Evolutionary conservation across 2,329 filamentous ascomycete species (phyloP), one percentile per base, ranked within the genome.

Genomic region (Claviceps sp.): DNA sequence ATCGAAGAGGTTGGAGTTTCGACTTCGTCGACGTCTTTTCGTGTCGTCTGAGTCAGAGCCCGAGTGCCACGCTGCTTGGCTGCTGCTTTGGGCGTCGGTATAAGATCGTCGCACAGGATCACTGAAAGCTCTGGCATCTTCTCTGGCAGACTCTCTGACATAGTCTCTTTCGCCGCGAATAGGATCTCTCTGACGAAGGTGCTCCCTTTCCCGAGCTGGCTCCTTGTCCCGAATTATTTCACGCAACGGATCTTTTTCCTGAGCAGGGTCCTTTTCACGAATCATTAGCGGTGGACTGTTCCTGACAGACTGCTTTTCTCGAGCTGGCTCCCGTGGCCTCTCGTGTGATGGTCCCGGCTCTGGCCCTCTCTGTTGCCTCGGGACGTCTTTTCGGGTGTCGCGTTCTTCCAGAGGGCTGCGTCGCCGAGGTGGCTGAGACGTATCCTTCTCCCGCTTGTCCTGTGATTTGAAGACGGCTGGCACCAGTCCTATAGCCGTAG

Each of bases 401-500:
- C 60, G 58, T 20, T 64, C 63, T n/a, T 66, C 65, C 40, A 64
- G 62, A 2, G 64, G 62, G 47, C 60, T 64, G 36, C 63, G 62
- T 26, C 62, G 65, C 37, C 58, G 59, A 43, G 52, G 57, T 16
- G 58, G 37, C 38, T 64, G 61, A 30, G 62, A 62, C 2, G 60
- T 57, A 9, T 67, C 63, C 16, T 62, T 63, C 8, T 63, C 65
- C 30, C 69, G 69, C 53, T 66, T 68, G 4, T 69, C 63, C 16
- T 67, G 66, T 14, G 47, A 42, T n/a, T 71, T 69, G 47, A 68
- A 71, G 18, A 63, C 52, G 7, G 62, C 59, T 4, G 67, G 62
- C 1, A 61, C 61, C 11, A 76, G 65, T 37, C 72, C 74, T 18
- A 77, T 67, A 3, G 75, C 70, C 3, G 72, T 71, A 5, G 74